Conservation (phyloP, 1,284 basidiomycete genomes). For the Ustilago loliicola region DNA sequence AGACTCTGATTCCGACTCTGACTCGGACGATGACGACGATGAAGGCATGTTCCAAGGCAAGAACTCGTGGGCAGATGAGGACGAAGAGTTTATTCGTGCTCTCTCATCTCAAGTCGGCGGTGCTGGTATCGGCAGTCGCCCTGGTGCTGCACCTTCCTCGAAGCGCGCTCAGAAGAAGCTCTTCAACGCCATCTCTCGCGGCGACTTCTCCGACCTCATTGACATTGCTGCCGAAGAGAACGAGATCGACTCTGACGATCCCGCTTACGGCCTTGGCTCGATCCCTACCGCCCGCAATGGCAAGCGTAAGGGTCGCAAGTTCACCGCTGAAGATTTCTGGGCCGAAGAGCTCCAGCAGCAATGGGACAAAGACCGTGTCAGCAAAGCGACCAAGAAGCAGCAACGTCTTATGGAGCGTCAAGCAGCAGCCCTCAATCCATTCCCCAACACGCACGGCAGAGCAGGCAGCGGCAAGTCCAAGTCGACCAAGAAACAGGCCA, state of each 20-base stretch:
- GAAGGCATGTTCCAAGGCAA: constrained; percentile 69
- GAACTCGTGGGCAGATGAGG: constrained; percentile 76
- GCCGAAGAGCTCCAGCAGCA: constrained; percentile 78
- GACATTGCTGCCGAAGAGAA: constrained; percentile 71
- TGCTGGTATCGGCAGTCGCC: constrained; percentile 39
- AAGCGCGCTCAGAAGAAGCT: constrained; percentile 75
- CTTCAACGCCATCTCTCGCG: constrained; percentile 78
- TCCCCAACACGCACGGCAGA: constrained; percentile 63
- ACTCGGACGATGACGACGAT: constrained; percentile 53
- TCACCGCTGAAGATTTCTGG: constrained; percentile 76
- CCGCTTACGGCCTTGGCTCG: constrained; percentile 49
- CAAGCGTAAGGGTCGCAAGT: constrained; percentile 71
- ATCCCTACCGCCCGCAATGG: constrained; percentile 49
- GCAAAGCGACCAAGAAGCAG: constrained; percentile 56
- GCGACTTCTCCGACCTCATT: constrained; percentile 76
- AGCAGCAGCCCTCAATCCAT: constrained; percentile 74
- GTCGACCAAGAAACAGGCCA: constrained; percentile 55
- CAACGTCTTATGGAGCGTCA: constrained; percentile 71
- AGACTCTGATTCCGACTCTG: constrained; percentile 32
- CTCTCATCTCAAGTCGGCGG: constrained; percentile 70
- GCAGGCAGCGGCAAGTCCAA: constrained; percentile 44
- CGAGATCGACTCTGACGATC: constrained; percentile 67
- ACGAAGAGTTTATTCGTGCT: constrained; percentile 77
- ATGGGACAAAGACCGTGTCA: constrained; percentile 62
- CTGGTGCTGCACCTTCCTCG: constrained; percentile 13